Percentiles rank a stretch among this genome's conserved stretches.
Conservation (phyloP, 2,329 filamentous ascomycete genomes). For the Talaromyces atroroseus region DNA sequence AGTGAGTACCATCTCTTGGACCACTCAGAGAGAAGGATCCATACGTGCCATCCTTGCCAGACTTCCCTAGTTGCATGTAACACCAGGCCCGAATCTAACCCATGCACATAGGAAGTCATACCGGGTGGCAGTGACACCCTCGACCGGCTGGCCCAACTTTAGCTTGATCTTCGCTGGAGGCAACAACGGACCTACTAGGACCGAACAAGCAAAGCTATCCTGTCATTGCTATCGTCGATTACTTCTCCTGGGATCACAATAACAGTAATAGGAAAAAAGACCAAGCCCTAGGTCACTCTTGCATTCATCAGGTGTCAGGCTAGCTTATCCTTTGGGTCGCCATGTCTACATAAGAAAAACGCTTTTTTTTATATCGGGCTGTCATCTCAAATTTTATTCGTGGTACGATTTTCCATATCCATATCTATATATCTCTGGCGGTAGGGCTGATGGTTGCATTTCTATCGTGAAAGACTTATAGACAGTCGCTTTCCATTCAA, state of each 20-base stretch:
- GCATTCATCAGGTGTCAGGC: not conserved
- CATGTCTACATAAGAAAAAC: conserved; percentile 8
- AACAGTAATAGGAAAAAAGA: not conserved
- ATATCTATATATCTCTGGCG: not conserved
- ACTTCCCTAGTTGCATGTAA: not conserved
- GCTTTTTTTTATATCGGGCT: not conserved
- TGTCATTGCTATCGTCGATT: not conserved
- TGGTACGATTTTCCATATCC: not conserved
- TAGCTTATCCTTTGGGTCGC: conserved; percentile 1
- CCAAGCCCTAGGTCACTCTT: not conserved
- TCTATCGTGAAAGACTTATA: not conserved
- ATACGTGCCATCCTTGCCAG: not conserved
- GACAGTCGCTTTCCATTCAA: not conserved
- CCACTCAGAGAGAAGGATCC: not conserved
- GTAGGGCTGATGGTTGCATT: not conserved
- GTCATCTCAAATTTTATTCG: not conserved
- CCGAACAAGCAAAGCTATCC: not conserved
- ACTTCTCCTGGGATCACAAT: not conserved
- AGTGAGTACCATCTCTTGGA: not conserved
- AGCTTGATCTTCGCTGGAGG: not conserved
- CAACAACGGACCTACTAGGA: not conserved
- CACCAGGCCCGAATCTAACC: not conserved
- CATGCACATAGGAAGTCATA: not conserved
- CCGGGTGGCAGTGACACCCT: not conserved
- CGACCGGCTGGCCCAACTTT: not conserved